Evolutionary conservation across 179 eudicot species (phyloP).

Genomic region (Vitellaria paradoxa): DNA sequence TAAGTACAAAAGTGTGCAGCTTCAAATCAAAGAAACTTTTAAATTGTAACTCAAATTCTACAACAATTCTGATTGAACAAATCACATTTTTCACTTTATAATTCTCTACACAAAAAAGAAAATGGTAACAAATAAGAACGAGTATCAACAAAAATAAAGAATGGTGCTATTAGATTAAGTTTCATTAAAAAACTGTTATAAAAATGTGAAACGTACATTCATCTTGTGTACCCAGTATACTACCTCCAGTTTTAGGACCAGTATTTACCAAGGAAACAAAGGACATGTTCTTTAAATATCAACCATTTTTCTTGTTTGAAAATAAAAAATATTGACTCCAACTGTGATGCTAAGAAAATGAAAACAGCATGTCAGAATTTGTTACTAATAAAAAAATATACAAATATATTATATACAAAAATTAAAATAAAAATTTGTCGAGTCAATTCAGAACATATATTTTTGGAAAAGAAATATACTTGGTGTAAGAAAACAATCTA

Average conservation of each 20-base stretch:
- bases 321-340: too few relatives aligned
- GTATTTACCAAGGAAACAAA: neutral
- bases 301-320: neutral
- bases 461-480: neutral
- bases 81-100: neutral
- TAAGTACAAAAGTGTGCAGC: too few relatives aligned
- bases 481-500: neutral
- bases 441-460: neutral
- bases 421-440: neutral
- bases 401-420: neutral
- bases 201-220: neutral
- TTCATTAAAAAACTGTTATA: neutral
- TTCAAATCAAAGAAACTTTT: neutral
- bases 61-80: neutral
- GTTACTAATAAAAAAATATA: neutral
- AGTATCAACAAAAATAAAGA: neutral
- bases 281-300: constrained; percentile 4
- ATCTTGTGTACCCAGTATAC: neutral
- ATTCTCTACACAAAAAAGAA: too few relatives aligned
- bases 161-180: neutral
- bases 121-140: too few relatives aligned
- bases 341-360: neutral
- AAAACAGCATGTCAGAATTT: neutral
- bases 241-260: neutral
- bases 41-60: neutral